Base-by-base conservation (phyloP, 106 monocot genomes). In the Dendrobium officinale region DNA sequence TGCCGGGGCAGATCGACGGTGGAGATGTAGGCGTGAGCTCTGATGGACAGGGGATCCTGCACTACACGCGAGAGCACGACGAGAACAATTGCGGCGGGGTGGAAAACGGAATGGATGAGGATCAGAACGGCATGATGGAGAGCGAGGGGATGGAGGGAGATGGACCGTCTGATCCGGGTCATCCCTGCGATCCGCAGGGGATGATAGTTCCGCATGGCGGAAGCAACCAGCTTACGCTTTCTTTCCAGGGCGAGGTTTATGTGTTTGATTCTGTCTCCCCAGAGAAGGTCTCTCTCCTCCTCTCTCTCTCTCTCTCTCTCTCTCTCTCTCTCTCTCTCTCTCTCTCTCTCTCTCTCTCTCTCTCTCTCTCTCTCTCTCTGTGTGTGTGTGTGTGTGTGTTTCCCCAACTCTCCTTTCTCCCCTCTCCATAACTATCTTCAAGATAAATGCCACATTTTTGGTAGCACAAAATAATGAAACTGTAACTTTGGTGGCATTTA, bases 261-360 rank as follows among this genome's bases (percentile, higher is more conserved):
- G 96, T 96, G 4, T 96, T 96, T 75, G 96, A 96, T 78, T 91
- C 91, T 20, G 93, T 96, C 54, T 96, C 96, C n/a, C 96, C 96
- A 4, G 96, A 96, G 68, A 96, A 96, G 93, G 96, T 96, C 3
- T 8, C 26, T 0, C 27, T 15, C 8, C 42, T 31, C 22, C 17
- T 27, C 8, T 22, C 11, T 27, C 8, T 43, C 20, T 58, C 19
- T 77, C 11, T 42, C 17, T 15, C 44, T 44, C 44, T 44, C 44
- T 93, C 44, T 8, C 20, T 0, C 29, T 16, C 9, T 51, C 42
- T 31, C 13, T 26, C 7, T 27, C 10, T 26, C 7, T 42, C 19
- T 56, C 18, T 77, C 29, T 29, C 29, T 29, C 29, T 29, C 31
- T 31, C 31, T 96, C 31, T 8, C 24, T 0, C 27, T 15, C 7